Evolutionary conservation across 108 stramenopile species (phyloP), one percentile per base, ranked within the genome.

Genomic region (Nannochloropsis gaditana): DNA sequence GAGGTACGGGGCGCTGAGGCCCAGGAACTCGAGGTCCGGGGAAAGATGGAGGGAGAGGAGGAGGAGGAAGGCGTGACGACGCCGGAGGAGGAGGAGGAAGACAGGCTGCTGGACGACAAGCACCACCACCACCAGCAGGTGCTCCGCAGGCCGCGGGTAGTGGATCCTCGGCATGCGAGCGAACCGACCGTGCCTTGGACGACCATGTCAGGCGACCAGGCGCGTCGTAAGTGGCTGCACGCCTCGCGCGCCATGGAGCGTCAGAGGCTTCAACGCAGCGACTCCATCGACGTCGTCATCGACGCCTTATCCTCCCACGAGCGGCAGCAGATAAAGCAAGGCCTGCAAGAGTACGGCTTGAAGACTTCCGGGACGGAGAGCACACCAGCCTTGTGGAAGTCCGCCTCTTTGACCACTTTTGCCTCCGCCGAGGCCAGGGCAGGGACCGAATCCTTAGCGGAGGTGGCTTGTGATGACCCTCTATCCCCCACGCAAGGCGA

Each of bases 331-430:
- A 44, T 47, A 83, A 80, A 84, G 80, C 83, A 87, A 45, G 44
- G 79, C 42, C 80, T 87, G 42, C 79, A 80, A 45, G 87, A 87
- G 84, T 87, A 84, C 79, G 83, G 83, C 44, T 80, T 87, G n/a
- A 43, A 83, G 43, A 83, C 83, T 6, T 83, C 87, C 80, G n/a
- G 4, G n/a, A n/a, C 59, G 6, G 59, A 0, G 59, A 73, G 3
- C 15, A 73, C 59, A 73, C 15, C 59, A 73, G 59, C 59, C 15
- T n/a, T 73, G 59, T 73, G 19, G 19, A 73, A 73, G 59, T 73
- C 87, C 8, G 19, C 82, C 42, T 42, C 45, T 19, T 42, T 45
- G 21, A 41, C 79, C 1, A 2, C 0, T 3, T 44, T 43, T n/a
- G 31, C 82, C 9, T 41, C 82, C n/a, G 11, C 8, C 44, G 31